Evolutionary conservation across 148 eudicot species (phyloP), one percentile per base, ranked within the genome.

Genomic region (Cornus suecica): DNA sequence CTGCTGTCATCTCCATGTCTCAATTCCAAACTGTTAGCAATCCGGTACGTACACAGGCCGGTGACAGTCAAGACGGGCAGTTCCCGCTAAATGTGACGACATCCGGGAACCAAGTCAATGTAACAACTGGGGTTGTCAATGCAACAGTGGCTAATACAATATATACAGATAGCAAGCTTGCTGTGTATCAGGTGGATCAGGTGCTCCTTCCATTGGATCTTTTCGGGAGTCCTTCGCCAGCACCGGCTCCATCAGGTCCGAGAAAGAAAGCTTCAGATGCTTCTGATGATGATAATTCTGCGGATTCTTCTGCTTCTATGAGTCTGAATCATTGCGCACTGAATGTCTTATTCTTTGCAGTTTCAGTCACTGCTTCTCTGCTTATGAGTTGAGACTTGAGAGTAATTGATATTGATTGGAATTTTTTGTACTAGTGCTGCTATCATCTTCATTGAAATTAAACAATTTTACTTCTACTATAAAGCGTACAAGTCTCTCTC

Each of bases 11-110:
- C 16, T 14, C 68, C n/a, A 7, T 2, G 8, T 15, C 68, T 4
- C 37, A 65, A 10, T 65, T 65, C 37, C 68, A 65, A 65, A 65
- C 68, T 3, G 68, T 65, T 30, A 65, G 68, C 68, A 65, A 65
- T n/a, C 68, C 68, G 4, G 18, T 65, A 41, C 34, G 20, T 16
- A 65, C 68, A 28, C 16, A 65, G 68, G 68, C 68, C n/a, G 68
- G 41, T 15, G 28, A 34, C 32, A 30, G 68, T 15, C 27, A 30
- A 11, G 54, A 16, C 15, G 18, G 20, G 22, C n/a, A 29, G 37
- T 65, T 14, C 37, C 68, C 68, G 18, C 68, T 65, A 28, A 65
- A 65, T 65, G 68, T 65, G 6, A 29, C n/a, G 6, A 29, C 37
- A 8, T 2, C 37, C 3, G 68, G 37, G n/a, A 20, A 65, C 18